Evolutionary conservation across 108 stramenopile genomes (phyloP), one percentile per base, ranked within the genome.

Genomic region (Skeletonema marinoi): DNA sequence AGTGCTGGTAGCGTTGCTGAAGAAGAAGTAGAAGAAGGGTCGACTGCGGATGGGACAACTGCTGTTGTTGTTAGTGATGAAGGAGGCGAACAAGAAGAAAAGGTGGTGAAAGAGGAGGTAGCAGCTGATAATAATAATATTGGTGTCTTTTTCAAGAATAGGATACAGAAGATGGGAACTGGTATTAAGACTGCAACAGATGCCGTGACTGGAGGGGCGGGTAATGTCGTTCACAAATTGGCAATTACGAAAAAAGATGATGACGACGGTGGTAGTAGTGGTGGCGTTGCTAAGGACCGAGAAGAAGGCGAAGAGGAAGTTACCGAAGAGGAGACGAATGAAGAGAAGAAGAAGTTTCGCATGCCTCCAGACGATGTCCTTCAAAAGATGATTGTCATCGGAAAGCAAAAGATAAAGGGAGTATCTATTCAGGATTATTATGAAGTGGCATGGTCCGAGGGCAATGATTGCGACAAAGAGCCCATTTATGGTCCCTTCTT

Each of bases 371-470:
- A 80, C 32, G 32, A 21, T 30, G 66, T 25, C 8, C 30, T 75
- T 9, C 33, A 70, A 70, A 75, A 80, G 58, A 77, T 77, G 70
- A 70, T n/a, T 56, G 21, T 66, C n/a, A 77, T 81, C 59, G 75
- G 58, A 11, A 70, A 71, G 29, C 39, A 71, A 67, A 66, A 39
- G 44, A 29, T 77, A 21, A 77, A 60, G 33, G 65, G 69, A 2
- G 75, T 77, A 7, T 58, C 68, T 38, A 42, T 81, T 35, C 67
- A 81, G 32, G 75, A 77, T n/a, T 77, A 81, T 71, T 77, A 71
- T 39, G 70, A 77, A 25, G 76, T 77, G 13, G 75, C 80, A 32
- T 78, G 78, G 78, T 78, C 78, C 0, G 78, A 78, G 54, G 65
- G 65, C 7, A 11, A 77, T 38, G 41, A 77, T 42, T 69, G 62